Percentiles rank a stretch among this genome's conserved stretches.
Conservation (phyloP, 192 early-diverging fungal genomes). For the Podila epicladia region DNA sequence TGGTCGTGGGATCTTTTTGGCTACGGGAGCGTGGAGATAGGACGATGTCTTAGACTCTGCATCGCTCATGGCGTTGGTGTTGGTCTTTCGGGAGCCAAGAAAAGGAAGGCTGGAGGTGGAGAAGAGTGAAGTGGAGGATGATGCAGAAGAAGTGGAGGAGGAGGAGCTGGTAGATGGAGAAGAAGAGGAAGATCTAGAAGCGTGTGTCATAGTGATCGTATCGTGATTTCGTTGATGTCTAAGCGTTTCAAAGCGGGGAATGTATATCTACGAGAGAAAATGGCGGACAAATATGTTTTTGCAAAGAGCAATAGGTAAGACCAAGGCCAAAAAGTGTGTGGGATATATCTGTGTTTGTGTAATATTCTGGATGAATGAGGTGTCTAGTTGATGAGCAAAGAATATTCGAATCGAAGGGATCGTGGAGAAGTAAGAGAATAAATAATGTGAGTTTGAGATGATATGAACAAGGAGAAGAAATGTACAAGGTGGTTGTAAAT, state of each 20-base stretch:
- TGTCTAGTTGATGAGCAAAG: too few relatives aligned
- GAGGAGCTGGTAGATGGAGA: not conserved
- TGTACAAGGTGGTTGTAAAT: not conserved
- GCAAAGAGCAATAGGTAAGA: too few relatives aligned
- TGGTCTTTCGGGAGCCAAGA: not conserved
- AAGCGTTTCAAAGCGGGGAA: too few relatives aligned
- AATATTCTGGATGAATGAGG: too few relatives aligned
- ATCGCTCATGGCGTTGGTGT: not conserved
- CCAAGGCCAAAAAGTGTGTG: too few relatives aligned
- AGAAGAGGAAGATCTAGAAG: not conserved
- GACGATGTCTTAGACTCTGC: too few relatives aligned
- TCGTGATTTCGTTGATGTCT: too few relatives aligned
- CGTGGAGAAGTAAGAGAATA: not conserved
- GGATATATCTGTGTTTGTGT: too few relatives aligned
- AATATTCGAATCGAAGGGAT: not conserved
- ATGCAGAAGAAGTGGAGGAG: not conserved
- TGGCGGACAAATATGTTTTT: too few relatives aligned
- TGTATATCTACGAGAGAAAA: too few relatives aligned
- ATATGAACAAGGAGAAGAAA: not conserved
- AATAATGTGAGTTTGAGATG: not conserved
- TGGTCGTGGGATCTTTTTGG: conserved; percentile 48
- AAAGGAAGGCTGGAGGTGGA: not conserved
- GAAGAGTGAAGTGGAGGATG: not conserved
- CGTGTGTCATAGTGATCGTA: not conserved
- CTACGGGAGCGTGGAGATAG: too few relatives aligned